Evolutionary conservation across 2,329 filamentous ascomycete genomes (phyloP), one percentile per base, ranked within the genome.

Genomic region (Pseudopyricularia javanii): DNA sequence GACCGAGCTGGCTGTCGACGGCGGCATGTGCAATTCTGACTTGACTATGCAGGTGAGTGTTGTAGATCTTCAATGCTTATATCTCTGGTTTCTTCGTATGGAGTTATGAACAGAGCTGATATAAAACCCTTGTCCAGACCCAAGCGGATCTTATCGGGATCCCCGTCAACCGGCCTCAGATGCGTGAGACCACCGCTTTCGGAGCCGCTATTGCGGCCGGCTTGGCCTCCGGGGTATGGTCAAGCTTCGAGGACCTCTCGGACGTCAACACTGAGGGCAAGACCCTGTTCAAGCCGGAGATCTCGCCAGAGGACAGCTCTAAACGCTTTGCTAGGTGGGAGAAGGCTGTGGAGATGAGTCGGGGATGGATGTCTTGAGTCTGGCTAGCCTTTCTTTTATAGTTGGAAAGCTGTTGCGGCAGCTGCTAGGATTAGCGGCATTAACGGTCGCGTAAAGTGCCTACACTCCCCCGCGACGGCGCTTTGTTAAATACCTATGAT

Each of bases 161-260:
- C 58, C 84, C 86, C 45, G 83, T 91, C 56, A 80, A 86, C 64
- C 80, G 88, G 37, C 87, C 88, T 4, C 76, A 79, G 52, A 91
- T 93, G 88, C 81, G 86, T 57, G 88, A 93, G 69, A 91, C 87
- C 3, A 93, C 88, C 3, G 85, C 87, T 1, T 75, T 91, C 3
- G 88, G 87, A 32, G 86, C 88, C 30, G 88, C 87, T 45, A 90
- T 91, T 56, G 87, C 88, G 7, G 87, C 88, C 22, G 88, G 85
- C n/a, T 80, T 91, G 58, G 87, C 86, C 3, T 79, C 85, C 6
- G 82, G 76, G 49, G 74, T 90, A 11, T 91, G 86, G 86, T 80
- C 85, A 61, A 77, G 79, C 56, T 85, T 89, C 57, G 78, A 82
- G 49, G 85, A 90, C 61, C 69, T 91, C 48, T 81, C 82, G 63